Evolutionary conservation across 805 yeast species (phyloP).

Genomic region (Metschnikowia gelsemii): DNA sequence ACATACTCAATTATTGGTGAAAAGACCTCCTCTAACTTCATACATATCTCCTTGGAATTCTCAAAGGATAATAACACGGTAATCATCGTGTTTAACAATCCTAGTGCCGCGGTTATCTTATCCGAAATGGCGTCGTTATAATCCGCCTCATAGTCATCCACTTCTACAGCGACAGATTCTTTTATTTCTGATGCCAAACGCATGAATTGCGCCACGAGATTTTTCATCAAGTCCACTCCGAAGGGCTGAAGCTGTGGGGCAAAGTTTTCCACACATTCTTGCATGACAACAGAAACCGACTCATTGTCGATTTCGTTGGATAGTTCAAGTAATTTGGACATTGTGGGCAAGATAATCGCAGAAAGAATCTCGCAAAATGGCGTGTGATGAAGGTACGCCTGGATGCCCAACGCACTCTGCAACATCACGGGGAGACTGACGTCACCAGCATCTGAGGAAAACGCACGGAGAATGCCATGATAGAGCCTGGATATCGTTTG

Average conservation of each 20-base stretch:
- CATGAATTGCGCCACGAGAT: constrained; percentile 29
- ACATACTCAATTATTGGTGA: constrained; percentile 70
- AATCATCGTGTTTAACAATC: constrained; percentile 76
- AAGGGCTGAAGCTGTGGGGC: constrained; percentile 68
- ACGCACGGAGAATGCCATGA: constrained; percentile 36
- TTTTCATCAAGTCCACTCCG: constrained; percentile 29
- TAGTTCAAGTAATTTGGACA: constrained; percentile 72
- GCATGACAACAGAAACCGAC: constrained; percentile 85
- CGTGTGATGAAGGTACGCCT: constrained; percentile 65
- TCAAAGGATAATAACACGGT: constrained; percentile 83
- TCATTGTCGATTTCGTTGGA: constrained; percentile 86
- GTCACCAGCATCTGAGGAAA: constrained; percentile 23
- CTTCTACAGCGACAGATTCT: constrained; percentile 46
- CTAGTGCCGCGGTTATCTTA: constrained; percentile 78
- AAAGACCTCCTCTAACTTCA: constrained; percentile 62
- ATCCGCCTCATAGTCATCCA: constrained; percentile 30
- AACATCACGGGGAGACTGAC: constrained; percentile 69
- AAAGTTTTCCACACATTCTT: constrained; percentile 88
- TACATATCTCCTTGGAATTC: constrained; percentile 66
- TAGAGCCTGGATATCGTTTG: constrained; percentile 28
- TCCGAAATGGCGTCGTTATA: constrained; percentile 46
- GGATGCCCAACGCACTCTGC: constrained; percentile 83
- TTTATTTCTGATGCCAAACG: constrained; percentile 41
- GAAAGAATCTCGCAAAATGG: constrained; percentile 69
- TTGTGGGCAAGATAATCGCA: constrained; percentile 69